Percentiles rank a stretch among this genome's conserved stretches.
Conservation (phyloP, 1,139 yeast species). For the Geotrichum candidum region DNA sequence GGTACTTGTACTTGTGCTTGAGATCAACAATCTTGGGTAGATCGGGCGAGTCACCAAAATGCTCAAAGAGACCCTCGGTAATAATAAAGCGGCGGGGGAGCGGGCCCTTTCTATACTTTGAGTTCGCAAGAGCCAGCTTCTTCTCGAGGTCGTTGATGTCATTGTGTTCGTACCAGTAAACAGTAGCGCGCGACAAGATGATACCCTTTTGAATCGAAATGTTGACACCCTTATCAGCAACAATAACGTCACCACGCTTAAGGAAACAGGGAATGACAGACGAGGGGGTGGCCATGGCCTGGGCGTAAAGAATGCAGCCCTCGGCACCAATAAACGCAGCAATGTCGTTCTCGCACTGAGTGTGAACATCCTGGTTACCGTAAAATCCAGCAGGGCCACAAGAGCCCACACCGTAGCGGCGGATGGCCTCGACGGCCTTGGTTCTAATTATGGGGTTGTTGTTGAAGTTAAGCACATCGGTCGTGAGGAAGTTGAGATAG, state of each 20-base stretch:
- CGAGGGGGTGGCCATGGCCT: conserved; percentile 85
- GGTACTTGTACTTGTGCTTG: conserved; percentile 74
- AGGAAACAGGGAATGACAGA: conserved; percentile 95
- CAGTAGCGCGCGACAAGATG: conserved; percentile 76
- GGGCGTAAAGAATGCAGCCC: conserved; percentile 80
- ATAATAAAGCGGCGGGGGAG: conserved; percentile 81
- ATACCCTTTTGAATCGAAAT: conserved; percentile 84
- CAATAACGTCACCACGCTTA: conserved; percentile 89
- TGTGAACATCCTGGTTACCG: conserved; percentile 92
- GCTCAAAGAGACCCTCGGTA: conserved; percentile 83
- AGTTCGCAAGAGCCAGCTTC: conserved; percentile 56
- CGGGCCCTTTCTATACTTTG: conserved; percentile 52
- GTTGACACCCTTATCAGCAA: conserved; percentile 77
- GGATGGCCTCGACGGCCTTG: conserved; percentile 56
- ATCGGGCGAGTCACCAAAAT: conserved; percentile 74
- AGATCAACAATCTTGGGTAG: conserved; percentile 64
- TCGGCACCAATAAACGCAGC: conserved; percentile 73
- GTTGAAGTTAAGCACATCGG: conserved; percentile 55
- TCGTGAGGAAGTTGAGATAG: conserved; percentile 34
- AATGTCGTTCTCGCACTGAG: conserved; percentile 68
- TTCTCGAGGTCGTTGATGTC: conserved; percentile 76
- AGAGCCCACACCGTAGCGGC: conserved; percentile 87
- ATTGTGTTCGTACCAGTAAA: conserved; percentile 76
- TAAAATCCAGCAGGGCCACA: conserved; percentile 98
- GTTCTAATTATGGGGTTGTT: conserved; percentile 45